These are phyloP conservation scores for Aulographum hederae DNA, from an alignment of 2,329 filamentous ascomycete species.

Conservation along the genomic window DNA sequence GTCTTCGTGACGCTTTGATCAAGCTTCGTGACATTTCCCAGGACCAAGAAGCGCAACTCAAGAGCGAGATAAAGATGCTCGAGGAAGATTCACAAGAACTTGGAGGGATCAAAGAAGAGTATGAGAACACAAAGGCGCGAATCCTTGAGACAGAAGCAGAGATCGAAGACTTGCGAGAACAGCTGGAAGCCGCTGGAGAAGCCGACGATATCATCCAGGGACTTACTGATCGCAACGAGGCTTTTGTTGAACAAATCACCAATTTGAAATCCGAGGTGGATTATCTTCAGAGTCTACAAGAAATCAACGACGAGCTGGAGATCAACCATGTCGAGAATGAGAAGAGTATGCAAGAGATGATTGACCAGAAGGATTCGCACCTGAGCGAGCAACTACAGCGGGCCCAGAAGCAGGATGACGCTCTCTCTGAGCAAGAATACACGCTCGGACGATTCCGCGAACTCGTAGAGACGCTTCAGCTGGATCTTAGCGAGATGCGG, in stretches of 20 bases:
- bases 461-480: constrained; percentile 69
- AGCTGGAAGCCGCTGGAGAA: constrained; percentile 73
- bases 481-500: constrained; percentile 77
- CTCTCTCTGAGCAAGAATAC: constrained; percentile 75
- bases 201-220: constrained; percentile 92
- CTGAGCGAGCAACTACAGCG: constrained; percentile 67
- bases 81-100: constrained; percentile 23
- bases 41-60: constrained; percentile 65
- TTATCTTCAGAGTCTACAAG: constrained; percentile 75
- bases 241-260: constrained; percentile 64
- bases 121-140: constrained; percentile 52
- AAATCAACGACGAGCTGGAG: constrained; percentile 88
- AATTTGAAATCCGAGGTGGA: constrained; percentile 68
- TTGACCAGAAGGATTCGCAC: constrained; percentile 72
- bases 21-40: constrained; percentile 73
- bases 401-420: constrained; percentile 57
- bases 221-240: constrained; percentile 72
- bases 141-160: constrained; percentile 53
- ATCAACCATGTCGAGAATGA: constrained; percentile 84
- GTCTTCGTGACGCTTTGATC: constrained; percentile 69
- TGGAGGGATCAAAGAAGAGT: constrained; percentile 35
- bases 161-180: constrained; percentile 73
- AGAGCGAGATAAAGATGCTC: constrained; percentile 33
- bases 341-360: constrained; percentile 84
- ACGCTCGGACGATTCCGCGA: constrained; percentile 78